Percentiles rank a stretch among this genome's conserved stretches.
These are phyloP conservation scores for Mycena vitilis DNA, from an alignment of 768 basidiomycete genomes.

Conservation along the genomic window DNA sequence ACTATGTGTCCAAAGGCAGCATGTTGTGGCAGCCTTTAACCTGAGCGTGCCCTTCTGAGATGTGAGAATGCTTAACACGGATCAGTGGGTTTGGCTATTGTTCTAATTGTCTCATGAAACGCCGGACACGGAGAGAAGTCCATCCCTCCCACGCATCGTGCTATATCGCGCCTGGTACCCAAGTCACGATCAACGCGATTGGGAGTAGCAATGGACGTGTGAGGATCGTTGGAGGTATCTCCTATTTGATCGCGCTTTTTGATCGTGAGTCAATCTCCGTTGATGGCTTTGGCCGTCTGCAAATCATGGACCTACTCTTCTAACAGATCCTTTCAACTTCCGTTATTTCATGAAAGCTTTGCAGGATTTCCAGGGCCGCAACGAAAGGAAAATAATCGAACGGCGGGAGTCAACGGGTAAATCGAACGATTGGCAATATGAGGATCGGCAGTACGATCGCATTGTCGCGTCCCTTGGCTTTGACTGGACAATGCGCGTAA, in stretches of 20 bases:
- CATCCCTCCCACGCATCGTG: conserved; percentile 28
- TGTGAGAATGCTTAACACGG: conserved; percentile 32
- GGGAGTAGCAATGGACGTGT: conserved; percentile 9
- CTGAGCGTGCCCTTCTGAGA: conserved; percentile 23
- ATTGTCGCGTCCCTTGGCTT: no score
- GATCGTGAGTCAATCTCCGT: not conserved
- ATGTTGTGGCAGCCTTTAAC: conserved; percentile 26
- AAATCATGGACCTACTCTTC: not conserved
- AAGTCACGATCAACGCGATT: conserved; percentile 19
- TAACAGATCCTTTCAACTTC: not conserved
- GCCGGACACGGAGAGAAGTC: conserved; percentile 24
- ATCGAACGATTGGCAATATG: no score
- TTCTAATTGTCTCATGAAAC: conserved; percentile 40
- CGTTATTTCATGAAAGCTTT: not conserved
- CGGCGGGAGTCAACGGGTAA: not conserved
- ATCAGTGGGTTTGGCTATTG: conserved; percentile 37
- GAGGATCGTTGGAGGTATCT: conserved; percentile 22
- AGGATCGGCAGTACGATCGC: no score
- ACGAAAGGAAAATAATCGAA: not conserved
- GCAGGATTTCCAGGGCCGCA: no score
- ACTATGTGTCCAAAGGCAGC: conserved; percentile 7
- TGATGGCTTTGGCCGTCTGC: not conserved
- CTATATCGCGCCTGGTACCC: conserved; percentile 21
- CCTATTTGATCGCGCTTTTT: not conserved
- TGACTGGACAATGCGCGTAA: no score